These are phyloP conservation scores for Cryptococcus sp. DNA, from an alignment of 1,284 basidiomycete species.

Conservation along the genomic window DNA sequence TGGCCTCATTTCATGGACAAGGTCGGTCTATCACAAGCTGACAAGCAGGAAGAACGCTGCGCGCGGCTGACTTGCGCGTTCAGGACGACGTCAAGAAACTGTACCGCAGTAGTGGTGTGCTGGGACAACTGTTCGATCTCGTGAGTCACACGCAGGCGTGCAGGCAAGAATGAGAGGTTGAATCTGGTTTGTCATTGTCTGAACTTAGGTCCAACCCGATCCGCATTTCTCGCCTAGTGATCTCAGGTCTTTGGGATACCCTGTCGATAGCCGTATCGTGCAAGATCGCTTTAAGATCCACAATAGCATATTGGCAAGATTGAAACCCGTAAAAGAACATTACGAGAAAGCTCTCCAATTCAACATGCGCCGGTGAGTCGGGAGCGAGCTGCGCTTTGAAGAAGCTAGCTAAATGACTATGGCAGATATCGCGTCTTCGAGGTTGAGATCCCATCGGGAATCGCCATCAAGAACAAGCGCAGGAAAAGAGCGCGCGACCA, in stretches of 20 bases:
- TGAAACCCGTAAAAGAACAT: conserved; percentile 38
- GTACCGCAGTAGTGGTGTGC: conserved; percentile 40
- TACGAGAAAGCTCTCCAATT: conserved; percentile 42
- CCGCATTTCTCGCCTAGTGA: conserved; percentile 37
- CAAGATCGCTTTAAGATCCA: conserved; percentile 20
- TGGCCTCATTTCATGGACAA: conserved; percentile 56
- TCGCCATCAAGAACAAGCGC: conserved; percentile 39
- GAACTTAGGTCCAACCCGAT: conserved; percentile 35
- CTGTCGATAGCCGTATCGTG: conserved; percentile 28
- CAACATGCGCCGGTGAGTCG: conserved; percentile 37
- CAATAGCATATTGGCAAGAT: conserved; percentile 25
- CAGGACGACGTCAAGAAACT: conserved; percentile 29
- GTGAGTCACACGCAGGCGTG: conserved; percentile 19
- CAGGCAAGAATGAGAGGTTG: neutral
- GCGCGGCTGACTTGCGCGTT: neutral
- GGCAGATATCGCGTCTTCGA: conserved; percentile 41
- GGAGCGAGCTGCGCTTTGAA: neutral
- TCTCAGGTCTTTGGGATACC: conserved; percentile 27
- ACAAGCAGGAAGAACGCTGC: neutral
- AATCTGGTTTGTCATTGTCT: neutral
- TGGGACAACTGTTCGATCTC: conserved; percentile 47
- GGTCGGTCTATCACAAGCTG: conserved; percentile 16
- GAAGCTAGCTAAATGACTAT: neutral
- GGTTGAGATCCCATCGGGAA: conserved; percentile 42
- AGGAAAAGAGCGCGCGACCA: conserved; percentile 42